Percentiles rank a stretch among this genome's conserved stretches.
Conservation (phyloP, 1,284 basidiomycete species). For the Cronartium quercuum region DNA sequence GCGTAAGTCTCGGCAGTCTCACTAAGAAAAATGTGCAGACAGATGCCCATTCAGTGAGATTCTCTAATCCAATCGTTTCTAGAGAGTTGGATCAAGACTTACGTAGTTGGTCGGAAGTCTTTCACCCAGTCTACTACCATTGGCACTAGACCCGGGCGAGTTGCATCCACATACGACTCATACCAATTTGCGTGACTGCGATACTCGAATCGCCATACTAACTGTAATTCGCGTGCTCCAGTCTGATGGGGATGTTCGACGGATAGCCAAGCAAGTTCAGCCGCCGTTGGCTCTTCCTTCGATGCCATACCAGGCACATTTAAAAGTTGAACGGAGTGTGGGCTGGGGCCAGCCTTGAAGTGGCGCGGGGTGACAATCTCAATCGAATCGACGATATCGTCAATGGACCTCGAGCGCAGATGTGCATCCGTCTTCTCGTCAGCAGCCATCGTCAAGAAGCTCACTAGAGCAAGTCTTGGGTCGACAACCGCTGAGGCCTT, state of each 20-base stretch:
- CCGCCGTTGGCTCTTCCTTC: constrained; percentile 5
- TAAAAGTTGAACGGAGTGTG: constrained; percentile 2
- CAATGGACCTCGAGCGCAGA: constrained; percentile 10
- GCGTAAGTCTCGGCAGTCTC: constrained; percentile 18
- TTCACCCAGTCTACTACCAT: constrained; percentile 46
- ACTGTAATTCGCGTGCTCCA: constrained; percentile 32
- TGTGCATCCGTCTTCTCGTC: constrained; percentile 11
- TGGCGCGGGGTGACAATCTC: not conserved
- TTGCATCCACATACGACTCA: constrained; percentile 45
- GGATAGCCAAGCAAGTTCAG: constrained; percentile 28
- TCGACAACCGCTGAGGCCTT: constrained; percentile 8
- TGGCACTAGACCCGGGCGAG: constrained; percentile 39
- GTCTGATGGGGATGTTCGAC: not conserved
- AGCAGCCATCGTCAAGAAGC: constrained; percentile 22
- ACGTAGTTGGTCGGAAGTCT: constrained; percentile 45
- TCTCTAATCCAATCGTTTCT: constrained; percentile 43
- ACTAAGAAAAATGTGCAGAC: not conserved
- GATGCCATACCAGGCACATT: constrained; percentile 17
- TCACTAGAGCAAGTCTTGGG: constrained; percentile 22
- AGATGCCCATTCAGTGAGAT: constrained; percentile 9
- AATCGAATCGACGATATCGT: constrained; percentile 15
- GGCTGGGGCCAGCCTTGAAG: not conserved
- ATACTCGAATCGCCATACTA: constrained; percentile 45
- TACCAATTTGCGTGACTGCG: constrained; percentile 44
- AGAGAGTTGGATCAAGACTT: not conserved